Percentiles rank a stretch among this genome's conserved stretches.
Conservation (phyloP, 768 basidiomycete genomes). For the Trametes villosa region DNA sequence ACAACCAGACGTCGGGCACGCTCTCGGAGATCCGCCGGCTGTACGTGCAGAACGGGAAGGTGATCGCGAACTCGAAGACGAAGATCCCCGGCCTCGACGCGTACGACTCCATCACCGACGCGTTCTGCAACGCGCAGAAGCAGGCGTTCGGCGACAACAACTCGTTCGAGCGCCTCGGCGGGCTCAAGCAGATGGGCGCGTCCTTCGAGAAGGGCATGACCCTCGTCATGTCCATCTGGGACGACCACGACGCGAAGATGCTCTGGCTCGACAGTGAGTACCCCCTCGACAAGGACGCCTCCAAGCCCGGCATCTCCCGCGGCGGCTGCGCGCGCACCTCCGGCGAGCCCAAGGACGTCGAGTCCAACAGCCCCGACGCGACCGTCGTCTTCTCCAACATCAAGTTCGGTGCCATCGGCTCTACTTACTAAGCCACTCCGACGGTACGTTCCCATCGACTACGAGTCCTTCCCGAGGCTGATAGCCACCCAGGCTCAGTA, state of each 20-base stretch:
- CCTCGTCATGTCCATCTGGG: constrained; percentile 54
- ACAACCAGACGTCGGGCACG: constrained; percentile 47
- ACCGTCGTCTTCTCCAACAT: constrained; percentile 59
- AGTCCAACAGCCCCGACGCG: constrained; percentile 42
- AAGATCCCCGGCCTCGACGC: constrained; percentile 48
- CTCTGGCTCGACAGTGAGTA: constrained; percentile 32
- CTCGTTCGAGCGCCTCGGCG: constrained; percentile 46
- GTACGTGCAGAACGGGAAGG: constrained; percentile 56
- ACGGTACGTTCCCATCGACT: background rate
- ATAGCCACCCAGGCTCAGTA: no score
- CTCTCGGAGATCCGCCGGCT: constrained; percentile 57
- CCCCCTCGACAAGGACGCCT: constrained; percentile 28
- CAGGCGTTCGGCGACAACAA: constrained; percentile 48
- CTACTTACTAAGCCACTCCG: constrained; percentile 38
- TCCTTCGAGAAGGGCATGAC: constrained; percentile 50
- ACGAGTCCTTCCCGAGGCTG: no score
- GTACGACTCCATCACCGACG: constrained; percentile 51
- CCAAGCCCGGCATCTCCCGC: constrained; percentile 50
- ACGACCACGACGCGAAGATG: constrained; percentile 50
- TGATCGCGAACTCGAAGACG: constrained; percentile 54
- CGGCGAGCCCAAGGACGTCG: constrained; percentile 50
- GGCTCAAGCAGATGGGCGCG: constrained; percentile 40
- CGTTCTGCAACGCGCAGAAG: constrained; percentile 52
- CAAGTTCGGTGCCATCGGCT: constrained; percentile 52
- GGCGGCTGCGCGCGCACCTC: constrained; percentile 53